Evolutionary conservation across 352 stramenopile species (phyloP), one percentile per base, ranked within the genome.

Genomic region (Globisporangium heterothallicum): DNA sequence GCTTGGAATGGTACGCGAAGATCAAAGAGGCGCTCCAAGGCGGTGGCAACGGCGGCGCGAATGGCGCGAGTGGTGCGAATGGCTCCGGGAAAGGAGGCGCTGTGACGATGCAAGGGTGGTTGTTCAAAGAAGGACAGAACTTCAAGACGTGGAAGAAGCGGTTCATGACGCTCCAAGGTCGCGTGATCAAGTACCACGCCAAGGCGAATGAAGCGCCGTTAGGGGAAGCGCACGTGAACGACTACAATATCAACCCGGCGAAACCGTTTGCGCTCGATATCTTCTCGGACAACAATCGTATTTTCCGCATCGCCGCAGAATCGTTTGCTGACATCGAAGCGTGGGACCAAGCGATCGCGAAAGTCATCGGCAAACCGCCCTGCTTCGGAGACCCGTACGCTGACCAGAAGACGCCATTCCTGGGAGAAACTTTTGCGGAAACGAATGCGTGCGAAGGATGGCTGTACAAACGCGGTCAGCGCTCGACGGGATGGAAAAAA

Each of bases 71-170:
- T 0, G 56, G 53, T 0, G 42, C 25, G 12, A 54, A 32, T 41
- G 54, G 46, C 4, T 10, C 6, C 0, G 47, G 42, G 9, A 34
- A 46, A n/a, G 52, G 49, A 22, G 42, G 41, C 9, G 59, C 51
- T 18, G 59, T 82, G 12, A 56, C 58, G 6, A 88, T 87, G 74
- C 62, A 86, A 53, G 83, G 83, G 18, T 94, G 80, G 80, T 58
- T 94, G 2, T 62, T 70, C 22, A 94, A 94, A 42, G 80, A 94
- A 61, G 83, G 83, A 8, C 79, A 91, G 57, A 90, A 90, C 53
- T 90, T 93, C 59, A 92, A 93, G 76, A 90, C 73, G 18, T 94
- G 83, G 83, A 94, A 94, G 51, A 66, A 72, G 27, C 76, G 83
- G 26, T 92, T 86, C 61, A 88, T 94, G 69, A 86, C 74, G 43